Evolutionary conservation across 139 green algal genomes (phyloP), one percentile per base, ranked within the genome.

Genomic region (Volvox africanus): DNA sequence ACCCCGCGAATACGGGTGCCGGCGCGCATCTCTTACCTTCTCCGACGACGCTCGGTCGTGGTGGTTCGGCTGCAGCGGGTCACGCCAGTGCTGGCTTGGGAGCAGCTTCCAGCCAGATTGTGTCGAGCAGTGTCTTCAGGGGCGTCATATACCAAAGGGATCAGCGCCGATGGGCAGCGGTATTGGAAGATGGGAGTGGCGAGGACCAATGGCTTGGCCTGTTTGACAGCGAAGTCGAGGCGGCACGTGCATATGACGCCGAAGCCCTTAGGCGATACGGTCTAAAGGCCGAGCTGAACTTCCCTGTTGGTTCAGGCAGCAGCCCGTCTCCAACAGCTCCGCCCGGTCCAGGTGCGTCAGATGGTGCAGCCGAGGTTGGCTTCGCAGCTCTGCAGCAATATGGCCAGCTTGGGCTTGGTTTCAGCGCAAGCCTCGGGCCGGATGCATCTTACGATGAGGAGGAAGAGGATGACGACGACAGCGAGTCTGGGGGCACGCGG

Each of bases 171-270:
- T 92, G 88, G 88, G 79, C 86, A 33, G 88, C 88, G 17, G 86
- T 79, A 1, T 37, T 92, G 0, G 32, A 30, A 1, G 80, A 92
- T 36, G 69, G 37, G 18, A 82, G 33, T 16, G 20, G 50, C 11
- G 44, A 76, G 2, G 32, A 44, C 17, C 68, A 88, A 18, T 71
- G 80, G 88, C 78, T 91, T 0, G 92, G 92, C 14, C 75, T 82
- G n/a, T 92, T 61, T 50, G 84, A 91, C 28, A 79, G 18, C 2
- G 88, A 94, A 35, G 84, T 92, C 22, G 92, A 92, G 26, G 92
- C 92, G 33, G 92, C 92, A 0, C 67, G 50, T 1, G 88, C 88
- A 0, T 82, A 94, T 37, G 92, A 94, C 69, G 68, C 26, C 0
- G 92, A 94, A 79, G 83, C 79, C 1, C 20, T 94, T 1, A 80